phyloP scores from a whole-genome alignment of 2,329 filamentous ascomycete species.

The Colletotrichum trifolii region DNA sequence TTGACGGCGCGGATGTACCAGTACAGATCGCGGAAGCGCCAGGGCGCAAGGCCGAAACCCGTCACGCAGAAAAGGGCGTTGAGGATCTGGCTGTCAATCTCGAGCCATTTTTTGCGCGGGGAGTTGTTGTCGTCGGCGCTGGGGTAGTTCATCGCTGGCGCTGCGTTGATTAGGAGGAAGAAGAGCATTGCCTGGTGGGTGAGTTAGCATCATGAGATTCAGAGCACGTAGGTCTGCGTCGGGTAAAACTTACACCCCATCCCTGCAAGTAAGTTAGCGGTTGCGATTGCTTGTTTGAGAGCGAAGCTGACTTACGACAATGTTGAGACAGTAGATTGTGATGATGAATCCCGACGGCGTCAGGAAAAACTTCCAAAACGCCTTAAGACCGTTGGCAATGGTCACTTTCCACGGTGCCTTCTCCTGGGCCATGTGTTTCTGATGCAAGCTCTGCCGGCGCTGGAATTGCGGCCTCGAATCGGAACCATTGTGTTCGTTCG shows the following conservation, averaged over 20 bases:
- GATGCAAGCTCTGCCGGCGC: slow-evolving; percentile 38
- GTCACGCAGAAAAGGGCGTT: slow-evolving; percentile 90
- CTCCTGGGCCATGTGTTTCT: slow-evolving; percentile 38
- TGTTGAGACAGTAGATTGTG: slow-evolving; percentile 44
- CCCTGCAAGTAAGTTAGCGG: slow-evolving; percentile 31
- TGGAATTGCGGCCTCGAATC: slow-evolving; percentile 19
- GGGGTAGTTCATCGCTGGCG: slow-evolving; percentile 38
- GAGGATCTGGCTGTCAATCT: slow-evolving; percentile 36
- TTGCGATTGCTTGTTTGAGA: not conserved
- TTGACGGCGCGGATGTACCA: slow-evolving; percentile 37
- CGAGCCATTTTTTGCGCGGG: slow-evolving; percentile 38
- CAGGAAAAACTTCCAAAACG: slow-evolving; percentile 45
- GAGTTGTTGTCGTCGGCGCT: slow-evolving; percentile 37
- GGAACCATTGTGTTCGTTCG: not conserved
- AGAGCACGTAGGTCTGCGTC: not conserved
- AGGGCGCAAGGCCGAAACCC: slow-evolving; percentile 84
- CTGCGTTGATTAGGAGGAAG: slow-evolving; percentile 43
- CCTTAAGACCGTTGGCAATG: slow-evolving; percentile 40
- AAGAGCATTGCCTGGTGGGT: slow-evolving; percentile 42
- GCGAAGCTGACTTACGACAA: slow-evolving; percentile 40
- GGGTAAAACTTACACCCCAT: slow-evolving; percentile 41
- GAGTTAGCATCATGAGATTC: slow-evolving; percentile 9
- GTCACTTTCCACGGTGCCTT: slow-evolving; percentile 42
- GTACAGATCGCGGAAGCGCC: slow-evolving; percentile 54
- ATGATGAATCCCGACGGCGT: slow-evolving; percentile 44